These are phyloP conservation scores for Mycena rosella DNA, from an alignment of 768 basidiomycete genomes.

Conservation along the genomic window DNA sequence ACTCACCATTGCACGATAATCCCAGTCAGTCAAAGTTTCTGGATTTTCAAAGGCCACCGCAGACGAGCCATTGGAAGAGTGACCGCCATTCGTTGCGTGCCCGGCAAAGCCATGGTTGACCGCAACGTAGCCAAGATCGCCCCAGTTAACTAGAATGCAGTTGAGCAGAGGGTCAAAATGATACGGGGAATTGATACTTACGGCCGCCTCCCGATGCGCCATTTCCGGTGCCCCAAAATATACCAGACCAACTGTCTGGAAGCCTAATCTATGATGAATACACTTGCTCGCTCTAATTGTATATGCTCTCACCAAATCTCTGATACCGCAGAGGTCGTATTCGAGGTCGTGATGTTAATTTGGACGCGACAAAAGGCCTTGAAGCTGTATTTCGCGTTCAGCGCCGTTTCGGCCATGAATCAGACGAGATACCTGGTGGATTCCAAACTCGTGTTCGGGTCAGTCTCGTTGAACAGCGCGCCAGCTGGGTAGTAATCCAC, in stretches of 20 bases:
- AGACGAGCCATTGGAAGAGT: background rate
- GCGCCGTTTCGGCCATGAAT: background rate
- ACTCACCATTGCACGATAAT: background rate
- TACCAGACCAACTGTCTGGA: background rate
- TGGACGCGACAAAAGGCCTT: background rate
- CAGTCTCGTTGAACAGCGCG: background rate
- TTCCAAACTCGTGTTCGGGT: background rate
- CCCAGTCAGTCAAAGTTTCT: background rate
- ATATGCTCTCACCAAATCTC: background rate
- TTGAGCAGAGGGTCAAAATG: background rate
- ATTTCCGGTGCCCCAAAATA: background rate
- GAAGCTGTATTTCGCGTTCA: background rate
- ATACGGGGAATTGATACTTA: background rate
- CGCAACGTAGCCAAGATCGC: background rate
- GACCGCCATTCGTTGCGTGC: background rate
- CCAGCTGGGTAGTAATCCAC: background rate
- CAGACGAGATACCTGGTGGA: background rate
- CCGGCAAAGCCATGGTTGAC: background rate
- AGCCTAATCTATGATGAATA: background rate
- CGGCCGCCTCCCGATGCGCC: conserved; percentile 1
- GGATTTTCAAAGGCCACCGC: background rate
- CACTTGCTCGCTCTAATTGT: background rate
- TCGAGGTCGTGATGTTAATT: conserved; percentile 5
- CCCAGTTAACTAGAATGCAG: background rate
- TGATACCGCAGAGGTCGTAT: background rate